Percentiles rank a stretch among this genome's conserved stretches.
These are phyloP conservation scores for Gamsiella multidivaricata DNA, from an alignment of 192 early-diverging fungal species.

Conservation along the genomic window DNA sequence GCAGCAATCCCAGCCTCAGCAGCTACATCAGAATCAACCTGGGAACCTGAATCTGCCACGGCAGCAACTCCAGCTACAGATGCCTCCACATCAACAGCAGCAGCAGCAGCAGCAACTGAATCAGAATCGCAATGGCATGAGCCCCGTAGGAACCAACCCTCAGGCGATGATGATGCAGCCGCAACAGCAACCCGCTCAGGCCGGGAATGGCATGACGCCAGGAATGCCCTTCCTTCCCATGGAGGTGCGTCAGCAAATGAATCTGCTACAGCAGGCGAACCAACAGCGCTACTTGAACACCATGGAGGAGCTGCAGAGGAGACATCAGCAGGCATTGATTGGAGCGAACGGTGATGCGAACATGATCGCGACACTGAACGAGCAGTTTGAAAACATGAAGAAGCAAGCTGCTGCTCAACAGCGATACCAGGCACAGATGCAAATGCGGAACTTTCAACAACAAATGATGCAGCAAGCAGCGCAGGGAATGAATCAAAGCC, in stretches of 20 bases:
- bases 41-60: slow-evolving; percentile 3
- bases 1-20: slow-evolving; percentile 15
- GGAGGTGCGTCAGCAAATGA: slow-evolving; percentile 48
- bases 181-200: slow-evolving; percentile 15
- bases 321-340: slow-evolving; percentile 37
- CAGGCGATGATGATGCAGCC: slow-evolving; percentile 23
- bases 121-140: slow-evolving; percentile 35
- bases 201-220: slow-evolving; percentile 8
- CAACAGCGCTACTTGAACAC: slow-evolving; percentile 36
- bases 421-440: slow-evolving; percentile 23
- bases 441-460: slow-evolving; percentile 29
- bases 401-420: slow-evolving; percentile 31
- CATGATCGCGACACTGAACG: slow-evolving; percentile 33
- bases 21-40: slow-evolving; percentile 9
- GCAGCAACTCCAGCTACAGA: slow-evolving; percentile 10
- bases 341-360: slow-evolving; percentile 37
- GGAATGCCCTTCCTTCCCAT: slow-evolving; percentile 22
- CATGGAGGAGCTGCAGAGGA: slow-evolving; percentile 38
- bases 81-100: slow-evolving; percentile 10
- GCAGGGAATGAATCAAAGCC: slow-evolving; percentile 29
- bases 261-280: slow-evolving; percentile 30
- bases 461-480: slow-evolving; percentile 31
- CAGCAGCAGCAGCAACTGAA: slow-evolving; percentile 28
- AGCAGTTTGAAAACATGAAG: slow-evolving; percentile 50
- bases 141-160: background rate